A percentile compares a stretch with the other conserved stretches of the same genome.
Conservation (phyloP, 1,284 basidiomycete species). For the Heterobasidion annosum region DNA sequence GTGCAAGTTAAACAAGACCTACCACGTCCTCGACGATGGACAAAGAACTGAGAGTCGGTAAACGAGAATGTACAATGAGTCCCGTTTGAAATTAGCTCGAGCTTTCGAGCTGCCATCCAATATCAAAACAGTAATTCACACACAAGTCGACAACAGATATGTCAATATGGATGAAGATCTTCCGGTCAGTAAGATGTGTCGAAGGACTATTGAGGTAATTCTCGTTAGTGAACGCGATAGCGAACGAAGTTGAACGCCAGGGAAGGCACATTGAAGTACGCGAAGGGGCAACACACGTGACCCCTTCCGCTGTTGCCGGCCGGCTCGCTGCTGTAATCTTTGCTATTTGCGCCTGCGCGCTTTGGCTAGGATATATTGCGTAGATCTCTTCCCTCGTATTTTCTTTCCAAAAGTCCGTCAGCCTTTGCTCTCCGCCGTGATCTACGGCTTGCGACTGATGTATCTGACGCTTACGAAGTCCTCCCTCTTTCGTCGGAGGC, state of each 20-base stretch:
- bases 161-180: too few species aligned
- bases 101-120: background rate
- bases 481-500: background rate
- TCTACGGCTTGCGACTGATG: background rate
- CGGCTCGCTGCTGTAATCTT: too few species aligned
- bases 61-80: conserved; percentile 18
- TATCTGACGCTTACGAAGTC: background rate
- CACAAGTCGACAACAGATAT: too few species aligned
- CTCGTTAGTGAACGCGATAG: too few species aligned
- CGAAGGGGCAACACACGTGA: too few species aligned
- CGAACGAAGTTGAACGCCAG: too few species aligned
- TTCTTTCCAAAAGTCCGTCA: background rate
- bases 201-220: too few species aligned
- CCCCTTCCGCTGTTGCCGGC: too few species aligned
- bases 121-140: background rate
- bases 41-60: conserved; percentile 18
- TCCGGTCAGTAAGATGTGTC: too few species aligned
- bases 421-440: background rate
- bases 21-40: conserved; percentile 15
- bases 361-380: background rate
- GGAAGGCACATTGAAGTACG: too few species aligned
- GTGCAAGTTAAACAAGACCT: background rate
- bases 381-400: background rate
- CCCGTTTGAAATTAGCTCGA: conserved; percentile 12
- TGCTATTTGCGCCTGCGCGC: too few species aligned